Evolutionary conservation across 305 asterid species (phyloP), one percentile per base, ranked within the genome.

Genomic region (Petunia hybrid): DNA sequence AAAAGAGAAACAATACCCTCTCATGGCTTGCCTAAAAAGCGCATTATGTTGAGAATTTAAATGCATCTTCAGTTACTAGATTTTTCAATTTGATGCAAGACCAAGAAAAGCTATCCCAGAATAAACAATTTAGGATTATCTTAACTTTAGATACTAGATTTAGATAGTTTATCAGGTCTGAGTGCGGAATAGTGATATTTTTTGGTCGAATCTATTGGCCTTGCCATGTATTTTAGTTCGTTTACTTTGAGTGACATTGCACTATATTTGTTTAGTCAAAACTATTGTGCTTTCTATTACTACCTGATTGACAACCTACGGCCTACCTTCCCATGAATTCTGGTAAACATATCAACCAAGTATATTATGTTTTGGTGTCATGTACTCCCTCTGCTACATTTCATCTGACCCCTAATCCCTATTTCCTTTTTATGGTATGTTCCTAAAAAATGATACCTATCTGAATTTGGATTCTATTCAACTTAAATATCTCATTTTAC

Each of bases 1-100:
- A 46, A 39, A 71, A 71, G 61, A 71, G 43, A 71, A 71, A 46
- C 31, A 46, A 22, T 45, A 46, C 39, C 77, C 10, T 70, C 60
- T 70, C 60, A 10, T 71, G 43, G 77, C 12, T 42, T 46, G 77
- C 43, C 77, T 71, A 71, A 71, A 70, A 71, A 71, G 8, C 42
- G 46, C 46, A 22, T 70, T 31, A 46, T 70, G 61, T 70, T 46
- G 46, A 70, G 31, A 70, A 31, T 46, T 31, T 70, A 46, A 70
- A 46, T 22, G 77, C 43, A 46, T 31, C 16, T 70, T 60, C 2
- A 31, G 5, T 46, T 31, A 46, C 12, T 46, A 71, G 13, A 41
- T 70, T 70, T 70, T 45, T 8, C 60, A 45, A 70, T 70, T 70
- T 70, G 77, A 70, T 70, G 9, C 22, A 70, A 70, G 8, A 22